A percentile compares a stretch with the other conserved stretches of the same genome.
Conservation (phyloP, 2,329 filamentous ascomycete genomes). For the Lecanicillium sp. region DNA sequence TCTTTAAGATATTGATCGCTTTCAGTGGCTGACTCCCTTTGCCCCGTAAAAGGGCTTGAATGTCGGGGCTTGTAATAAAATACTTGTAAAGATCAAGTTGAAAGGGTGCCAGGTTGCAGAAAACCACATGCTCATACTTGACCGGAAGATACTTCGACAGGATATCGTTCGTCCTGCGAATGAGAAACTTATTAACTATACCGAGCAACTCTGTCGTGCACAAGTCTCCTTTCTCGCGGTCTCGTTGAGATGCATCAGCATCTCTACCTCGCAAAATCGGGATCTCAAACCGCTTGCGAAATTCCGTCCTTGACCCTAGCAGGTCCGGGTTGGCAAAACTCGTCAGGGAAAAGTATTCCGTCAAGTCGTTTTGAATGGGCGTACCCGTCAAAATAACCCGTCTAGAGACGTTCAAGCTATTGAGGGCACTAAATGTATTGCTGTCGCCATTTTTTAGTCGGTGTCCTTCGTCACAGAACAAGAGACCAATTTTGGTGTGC, state of each 20-base stretch:
- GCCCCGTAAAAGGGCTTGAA: slow-evolving; percentile 81
- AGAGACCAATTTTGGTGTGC: slow-evolving; percentile 80
- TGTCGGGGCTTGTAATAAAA: slow-evolving; percentile 92
- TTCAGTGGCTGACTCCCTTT: slow-evolving; percentile 96
- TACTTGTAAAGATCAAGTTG: slow-evolving; percentile 93
- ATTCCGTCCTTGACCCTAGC: slow-evolving; percentile 80
- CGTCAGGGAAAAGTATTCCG: slow-evolving; percentile 91
- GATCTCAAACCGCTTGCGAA: slow-evolving; percentile 88
- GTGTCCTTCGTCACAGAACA: slow-evolving; percentile 95
- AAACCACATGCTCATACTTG: slow-evolving; percentile 99
- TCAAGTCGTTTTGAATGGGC: slow-evolving; percentile 97
- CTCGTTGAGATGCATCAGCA: slow-evolving; percentile 76
- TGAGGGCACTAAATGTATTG: slow-evolving; percentile 87
- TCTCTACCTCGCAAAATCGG: slow-evolving; percentile 89
- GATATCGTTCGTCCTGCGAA: slow-evolving; percentile 94
- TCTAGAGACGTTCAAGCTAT: slow-evolving; percentile 80
- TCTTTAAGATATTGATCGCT: slow-evolving; percentile 93
- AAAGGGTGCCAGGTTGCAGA: slow-evolving; percentile 90
- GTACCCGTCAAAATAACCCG: slow-evolving; percentile 94
- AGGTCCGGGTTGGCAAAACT: slow-evolving; percentile 95
- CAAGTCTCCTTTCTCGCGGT: slow-evolving; percentile 76
- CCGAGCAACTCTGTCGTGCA: slow-evolving; percentile 71
- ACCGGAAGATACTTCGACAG: slow-evolving; percentile 94
- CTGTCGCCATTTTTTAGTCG: slow-evolving; percentile 95
- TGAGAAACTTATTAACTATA: slow-evolving; percentile 97